phyloP scores from a whole-genome alignment of 306 rosid genomes.

The Medicago ruthenica region DNA sequence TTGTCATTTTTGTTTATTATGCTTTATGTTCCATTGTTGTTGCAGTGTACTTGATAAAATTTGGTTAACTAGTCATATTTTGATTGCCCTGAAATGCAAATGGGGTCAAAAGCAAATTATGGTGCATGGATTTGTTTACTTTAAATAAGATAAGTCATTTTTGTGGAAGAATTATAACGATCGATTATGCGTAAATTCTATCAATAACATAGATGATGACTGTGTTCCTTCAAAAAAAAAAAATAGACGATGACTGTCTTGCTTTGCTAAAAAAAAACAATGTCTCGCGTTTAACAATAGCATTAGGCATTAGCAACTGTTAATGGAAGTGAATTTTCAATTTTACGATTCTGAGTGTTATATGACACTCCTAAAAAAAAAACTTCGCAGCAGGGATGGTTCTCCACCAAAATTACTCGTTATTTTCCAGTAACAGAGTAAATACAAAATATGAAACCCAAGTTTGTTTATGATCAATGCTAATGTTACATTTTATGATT shows the following conservation, averaged over 20 bases:
- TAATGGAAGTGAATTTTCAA: not conserved
- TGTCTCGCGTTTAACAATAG: not conserved
- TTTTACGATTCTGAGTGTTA: not conserved
- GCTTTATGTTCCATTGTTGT: slow-evolving; percentile 35
- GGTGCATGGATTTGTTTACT: slow-evolving; percentile 31
- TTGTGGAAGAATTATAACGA: not conserved
- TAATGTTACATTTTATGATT: no score
- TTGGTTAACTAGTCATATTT: slow-evolving; percentile 22
- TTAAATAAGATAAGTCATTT: slow-evolving; percentile 13
- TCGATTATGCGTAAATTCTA: not conserved
- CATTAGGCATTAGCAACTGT: not conserved
- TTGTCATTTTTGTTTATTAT: slow-evolving; percentile 42
- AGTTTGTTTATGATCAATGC: no score
- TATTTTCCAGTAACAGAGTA: not conserved
- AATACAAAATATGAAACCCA: no score
- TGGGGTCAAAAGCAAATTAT: slow-evolving; percentile 18
- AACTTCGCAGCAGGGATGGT: not conserved
- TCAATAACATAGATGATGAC: not conserved
- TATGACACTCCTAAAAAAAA: not conserved
- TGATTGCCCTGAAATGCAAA: slow-evolving; percentile 35
- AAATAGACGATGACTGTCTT: no score
- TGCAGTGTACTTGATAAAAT: slow-evolving; percentile 34
- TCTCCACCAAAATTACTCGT: not conserved
- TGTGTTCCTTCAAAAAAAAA: no score
- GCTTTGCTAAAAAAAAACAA: no score